Evolutionary conservation across 2,329 filamentous ascomycete species (phyloP).

Genomic region (Pseudonectria buxi): DNA sequence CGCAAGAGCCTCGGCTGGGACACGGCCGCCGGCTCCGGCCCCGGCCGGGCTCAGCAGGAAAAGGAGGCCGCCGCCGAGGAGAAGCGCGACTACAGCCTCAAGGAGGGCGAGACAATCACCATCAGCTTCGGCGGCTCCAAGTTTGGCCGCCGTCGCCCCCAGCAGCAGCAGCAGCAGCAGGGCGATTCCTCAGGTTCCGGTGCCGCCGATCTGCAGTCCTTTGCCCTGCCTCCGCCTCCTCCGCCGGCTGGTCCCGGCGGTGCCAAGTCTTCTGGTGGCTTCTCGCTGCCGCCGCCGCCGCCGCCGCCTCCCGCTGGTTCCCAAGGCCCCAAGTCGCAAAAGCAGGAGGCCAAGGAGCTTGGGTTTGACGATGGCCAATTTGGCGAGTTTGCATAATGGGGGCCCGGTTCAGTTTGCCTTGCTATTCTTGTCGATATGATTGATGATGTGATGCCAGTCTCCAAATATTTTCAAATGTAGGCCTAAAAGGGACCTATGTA

Average conservation of each 20-base stretch:
- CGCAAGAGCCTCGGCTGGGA: slow-evolving; percentile 62
- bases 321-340: slow-evolving; percentile 29
- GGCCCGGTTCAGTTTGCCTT: background rate
- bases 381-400: slow-evolving; percentile 63
- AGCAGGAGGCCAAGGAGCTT: slow-evolving; percentile 54
- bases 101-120: slow-evolving; percentile 84
- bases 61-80: slow-evolving; percentile 29
- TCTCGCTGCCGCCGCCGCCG: slow-evolving; percentile 61
- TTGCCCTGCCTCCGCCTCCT: slow-evolving; percentile 71
- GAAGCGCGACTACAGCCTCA: slow-evolving; percentile 66
- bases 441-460: too few species aligned
- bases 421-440: too few species aligned
- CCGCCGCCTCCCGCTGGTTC: slow-evolving; percentile 22
- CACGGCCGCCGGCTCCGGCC: too few species aligned
- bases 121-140: slow-evolving; percentile 60
- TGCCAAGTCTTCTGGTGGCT: slow-evolving; percentile 29
- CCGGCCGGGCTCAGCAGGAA: slow-evolving; percentile 14
- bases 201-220: slow-evolving; percentile 41
- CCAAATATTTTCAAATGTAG: too few species aligned
- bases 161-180: slow-evolving; percentile 17
- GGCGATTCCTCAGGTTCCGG: slow-evolving; percentile 8
- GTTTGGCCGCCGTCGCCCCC: slow-evolving; percentile 42
- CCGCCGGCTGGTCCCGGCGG: slow-evolving; percentile 45
- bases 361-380: slow-evolving; percentile 86
- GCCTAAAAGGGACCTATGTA: too few species aligned